Evolutionary conservation across 2,329 filamentous ascomycete genomes (phyloP), one percentile per base, ranked within the genome.

Genomic region (Cordyceps tenuipes): DNA sequence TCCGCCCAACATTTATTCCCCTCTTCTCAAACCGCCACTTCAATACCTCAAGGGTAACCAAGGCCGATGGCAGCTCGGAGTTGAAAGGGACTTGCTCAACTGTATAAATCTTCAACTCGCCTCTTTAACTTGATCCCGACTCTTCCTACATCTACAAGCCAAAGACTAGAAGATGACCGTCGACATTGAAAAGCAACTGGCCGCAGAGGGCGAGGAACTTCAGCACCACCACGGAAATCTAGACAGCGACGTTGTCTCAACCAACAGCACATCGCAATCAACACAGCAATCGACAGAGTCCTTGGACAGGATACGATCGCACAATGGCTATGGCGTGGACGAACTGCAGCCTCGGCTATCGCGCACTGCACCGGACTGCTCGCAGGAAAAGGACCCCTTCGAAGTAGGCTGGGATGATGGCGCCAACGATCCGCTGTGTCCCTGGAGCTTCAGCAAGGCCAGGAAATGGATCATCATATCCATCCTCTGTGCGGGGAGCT

Each of bases 381-480:
- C 51, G 21, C 34, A 48, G 9, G 72, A 73, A 13, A 75, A 73
- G 58, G 77, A 81, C 54, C 74, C 76, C 0, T 92, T 84, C 66
- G 81, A 90, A 63, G 91, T 97, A 21, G 73, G 73, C 7, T 97
- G 89, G 82, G 88, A 93, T 44, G 84, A 83, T 15, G 80, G 79
- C 5, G 86, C 91, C 61, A 74, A 77, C 52, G 92, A 97, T 69
- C 86, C 88, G 0, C 70, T 84, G 72, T 89, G 87, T 66, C 92
- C 92, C 0, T 83, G 87, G 61, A 90, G 83, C 70, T 85, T 90
- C 76, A 75, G 73, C 17, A 79, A 72, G 19, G 69, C 73, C n/a
- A 82, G 84, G 63, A 92, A 92, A 69, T 97, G 93, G 93, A 60
- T 85, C 34, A 87, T 96, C 63, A 85, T 92, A 1, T 65, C 85